Evolutionary conservation across 345 rosid species (phyloP), one percentile per base, ranked within the genome.

Genomic region (Kandelia obovata): DNA sequence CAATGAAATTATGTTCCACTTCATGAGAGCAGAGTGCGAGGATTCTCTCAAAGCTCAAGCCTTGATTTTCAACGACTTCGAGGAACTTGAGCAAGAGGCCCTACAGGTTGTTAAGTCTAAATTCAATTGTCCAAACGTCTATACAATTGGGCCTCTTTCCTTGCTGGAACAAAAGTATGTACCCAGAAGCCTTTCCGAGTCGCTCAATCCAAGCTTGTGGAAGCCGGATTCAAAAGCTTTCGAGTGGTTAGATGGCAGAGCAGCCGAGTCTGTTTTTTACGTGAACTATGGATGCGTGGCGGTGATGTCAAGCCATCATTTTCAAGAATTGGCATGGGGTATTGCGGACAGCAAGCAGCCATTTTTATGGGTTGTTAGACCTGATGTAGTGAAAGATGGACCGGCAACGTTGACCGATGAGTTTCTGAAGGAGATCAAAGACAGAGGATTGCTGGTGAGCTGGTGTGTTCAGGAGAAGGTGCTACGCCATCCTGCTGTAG

Each of bases 241-340:
- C 0, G 53, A 27, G 20, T 76, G 69, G 76, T 69, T 76, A 19
- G 72, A 66, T 25, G 27, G 8, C 11, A 46, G 51, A 30, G 53
- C 47, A 27, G 75, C 72, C 28, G 46, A 46, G 46, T 60, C 79
- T 0, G 71, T 75, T 11, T 51, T 75, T 6, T 75, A 65, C 23
- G 71, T 75, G 20, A 75, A 75, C 66, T 70, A 49, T n/a, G 79
- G 79, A 2, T 59, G 79, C 59, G 26, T 61, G 20, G 28, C 71
- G 0, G 15, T 25, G 11, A 25, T 69, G 58, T 34, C 64, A 1
- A 31, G 27, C 3, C 13, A 65, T 30, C 59, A 70, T 17, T 39
- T 71, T 17, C 47, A 52, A 9, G 75, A 76, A 67, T 53, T 76
- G 39, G 79, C 69, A 0, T 19, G 62, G 65, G 76, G 76, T 1